Percentiles rank a stretch among this genome's conserved stretches.
phyloP scores from a whole-genome alignment of 2,329 filamentous ascomycete species.

The Neonectria ditissima region DNA sequence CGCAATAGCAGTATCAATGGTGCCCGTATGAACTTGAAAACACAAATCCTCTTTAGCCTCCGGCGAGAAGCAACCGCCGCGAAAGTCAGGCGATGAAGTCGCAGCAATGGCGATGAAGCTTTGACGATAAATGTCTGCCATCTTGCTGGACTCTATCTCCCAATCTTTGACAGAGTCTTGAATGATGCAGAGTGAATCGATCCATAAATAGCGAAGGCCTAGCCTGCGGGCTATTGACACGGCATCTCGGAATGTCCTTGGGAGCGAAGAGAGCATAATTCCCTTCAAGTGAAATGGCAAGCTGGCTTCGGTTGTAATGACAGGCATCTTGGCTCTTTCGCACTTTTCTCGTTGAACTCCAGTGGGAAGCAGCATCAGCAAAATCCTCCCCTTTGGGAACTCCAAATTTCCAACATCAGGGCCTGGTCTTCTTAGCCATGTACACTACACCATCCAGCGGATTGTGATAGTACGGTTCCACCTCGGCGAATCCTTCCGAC shows the following conservation, averaged over 20 bases:
- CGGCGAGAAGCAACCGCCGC: constrained; percentile 10
- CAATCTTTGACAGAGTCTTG: constrained; percentile 6
- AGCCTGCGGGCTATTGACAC: constrained; percentile 4
- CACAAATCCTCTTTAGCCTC: constrained; percentile 6
- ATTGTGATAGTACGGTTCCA: constrained; percentile 39
- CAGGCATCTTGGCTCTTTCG: constrained; percentile 1
- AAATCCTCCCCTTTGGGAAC: neutral
- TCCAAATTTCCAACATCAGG: neutral
- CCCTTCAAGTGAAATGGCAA: neutral
- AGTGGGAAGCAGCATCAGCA: neutral
- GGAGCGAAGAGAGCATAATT: neutral
- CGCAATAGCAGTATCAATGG: neutral
- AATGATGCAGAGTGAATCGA: neutral
- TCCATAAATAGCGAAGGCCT: constrained; percentile 9
- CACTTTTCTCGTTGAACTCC: no score
- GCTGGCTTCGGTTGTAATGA: neutral
- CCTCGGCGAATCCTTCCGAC: constrained; percentile 40
- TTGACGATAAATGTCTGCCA: constrained; percentile 13
- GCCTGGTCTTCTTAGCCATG: constrained; percentile 29
- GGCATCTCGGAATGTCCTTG: constrained; percentile 2
- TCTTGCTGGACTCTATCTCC: constrained; percentile 18
- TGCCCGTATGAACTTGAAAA: neutral
- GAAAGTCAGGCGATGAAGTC: neutral
- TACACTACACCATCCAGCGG: constrained; percentile 38
- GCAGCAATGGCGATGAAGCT: constrained; percentile 10